phyloP scores from a whole-genome alignment of 495 filamentous ascomycete species.

The Elaphomyces granulatus region DNA sequence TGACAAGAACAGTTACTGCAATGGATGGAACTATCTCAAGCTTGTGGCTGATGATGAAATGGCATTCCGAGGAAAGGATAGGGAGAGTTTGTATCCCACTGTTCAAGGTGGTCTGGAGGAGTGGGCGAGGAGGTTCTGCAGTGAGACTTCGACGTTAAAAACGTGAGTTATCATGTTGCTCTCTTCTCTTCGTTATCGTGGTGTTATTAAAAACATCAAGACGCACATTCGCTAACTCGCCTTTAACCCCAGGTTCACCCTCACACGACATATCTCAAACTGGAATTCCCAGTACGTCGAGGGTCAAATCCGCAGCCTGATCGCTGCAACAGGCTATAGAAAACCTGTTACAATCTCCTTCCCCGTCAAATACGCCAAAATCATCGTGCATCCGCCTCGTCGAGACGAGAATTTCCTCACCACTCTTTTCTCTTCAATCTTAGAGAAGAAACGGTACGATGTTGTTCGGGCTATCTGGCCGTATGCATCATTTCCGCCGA shows the following conservation, averaged over 20 bases:
- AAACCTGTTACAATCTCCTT: constrained; percentile 36
- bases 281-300: constrained; percentile 37
- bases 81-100: constrained; percentile 21
- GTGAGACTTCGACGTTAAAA: constrained; percentile 32
- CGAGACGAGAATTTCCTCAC: constrained; percentile 19
- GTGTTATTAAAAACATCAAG: too few relatives aligned
- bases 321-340: constrained; percentile 30
- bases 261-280: constrained; percentile 36
- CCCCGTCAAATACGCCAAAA: constrained; percentile 33
- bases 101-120: constrained; percentile 30
- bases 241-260: constrained; percentile 19
- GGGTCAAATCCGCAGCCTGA: constrained; percentile 33
- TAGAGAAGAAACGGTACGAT: constrained; percentile 33
- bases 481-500: constrained; percentile 9
- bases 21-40: constrained; percentile 38
- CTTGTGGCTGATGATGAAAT: constrained; percentile 33
- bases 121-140: constrained; percentile 34
- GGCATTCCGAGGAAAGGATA: constrained; percentile 31
- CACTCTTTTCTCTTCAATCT: constrained; percentile 16
- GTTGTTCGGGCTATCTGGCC: constrained; percentile 33
- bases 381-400: constrained; percentile 31
- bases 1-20: constrained; percentile 5
- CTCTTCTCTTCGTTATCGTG: background rate
- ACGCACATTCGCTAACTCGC: background rate
- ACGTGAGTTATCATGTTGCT: constrained; percentile 8